Conservation (phyloP, 2,329 filamentous ascomycete species). For the Lecanicillium sp. region DNA sequence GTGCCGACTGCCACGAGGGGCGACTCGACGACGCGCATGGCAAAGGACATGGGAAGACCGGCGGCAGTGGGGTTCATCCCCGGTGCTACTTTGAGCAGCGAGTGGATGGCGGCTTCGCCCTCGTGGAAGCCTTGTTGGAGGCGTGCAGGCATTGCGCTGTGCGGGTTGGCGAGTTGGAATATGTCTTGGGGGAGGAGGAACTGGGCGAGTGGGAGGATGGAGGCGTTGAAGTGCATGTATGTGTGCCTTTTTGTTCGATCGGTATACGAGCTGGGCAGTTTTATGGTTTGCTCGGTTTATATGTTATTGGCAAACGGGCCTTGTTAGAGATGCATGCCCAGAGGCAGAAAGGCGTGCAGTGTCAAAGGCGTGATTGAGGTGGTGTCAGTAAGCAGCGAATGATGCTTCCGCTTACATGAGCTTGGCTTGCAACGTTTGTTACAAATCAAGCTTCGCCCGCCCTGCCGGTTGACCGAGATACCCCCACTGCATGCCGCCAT, state of each 20-base stretch:
- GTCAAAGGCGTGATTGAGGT: no score
- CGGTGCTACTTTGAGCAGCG: conserved; percentile 48
- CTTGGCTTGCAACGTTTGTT: conserved; percentile 1
- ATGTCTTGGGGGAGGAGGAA: conserved; percentile 1
- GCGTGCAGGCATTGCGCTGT: conserved; percentile 17
- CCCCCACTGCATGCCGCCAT: background rate
- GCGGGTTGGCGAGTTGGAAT: conserved; percentile 4
- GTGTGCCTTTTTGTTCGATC: no score
- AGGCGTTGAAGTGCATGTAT: conserved; percentile 4
- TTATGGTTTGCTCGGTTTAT: no score
- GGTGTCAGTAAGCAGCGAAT: no score
- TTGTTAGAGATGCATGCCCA: no score
- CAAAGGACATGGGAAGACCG: conserved; percentile 54
- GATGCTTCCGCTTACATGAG: no score
- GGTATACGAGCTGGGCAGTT: no score
- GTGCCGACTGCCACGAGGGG: conserved; percentile 68
- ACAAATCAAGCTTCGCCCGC: conserved; percentile 10
- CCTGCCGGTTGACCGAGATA: background rate
- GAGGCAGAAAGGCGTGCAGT: no score
- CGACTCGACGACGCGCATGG: conserved; percentile 49
- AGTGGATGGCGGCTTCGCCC: conserved; percentile 60
- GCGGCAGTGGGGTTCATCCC: conserved; percentile 57
- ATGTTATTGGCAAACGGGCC: no score
- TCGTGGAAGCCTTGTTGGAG: conserved; percentile 42
- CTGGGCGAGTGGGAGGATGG: conserved; percentile 3